Evolutionary conservation across 2,329 filamentous ascomycete species (phyloP).

Genomic region (Pseudogymnoascus verrucosus): DNA sequence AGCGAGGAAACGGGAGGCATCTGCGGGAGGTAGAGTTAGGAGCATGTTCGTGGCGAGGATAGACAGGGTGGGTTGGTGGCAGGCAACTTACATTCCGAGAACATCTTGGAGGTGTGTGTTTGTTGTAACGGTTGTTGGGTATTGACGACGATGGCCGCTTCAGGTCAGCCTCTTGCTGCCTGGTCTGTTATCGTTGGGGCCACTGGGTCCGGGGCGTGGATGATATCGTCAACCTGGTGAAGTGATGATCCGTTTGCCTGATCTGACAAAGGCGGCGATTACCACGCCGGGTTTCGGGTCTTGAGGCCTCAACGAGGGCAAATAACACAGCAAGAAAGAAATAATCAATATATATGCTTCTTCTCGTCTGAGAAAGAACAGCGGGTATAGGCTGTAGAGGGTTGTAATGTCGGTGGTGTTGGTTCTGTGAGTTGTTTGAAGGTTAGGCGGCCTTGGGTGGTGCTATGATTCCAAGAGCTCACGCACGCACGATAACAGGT

Average conservation of each 20-base stretch:
- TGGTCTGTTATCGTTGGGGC: not conserved
- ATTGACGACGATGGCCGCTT: conserved; percentile 1
- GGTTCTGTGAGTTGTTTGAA: not conserved
- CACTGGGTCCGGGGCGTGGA: not conserved
- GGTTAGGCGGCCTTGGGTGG: conserved; percentile 2
- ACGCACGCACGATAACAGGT: not conserved
- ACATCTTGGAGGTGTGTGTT: conserved; percentile 45
- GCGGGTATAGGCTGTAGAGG: not conserved
- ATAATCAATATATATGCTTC: not conserved
- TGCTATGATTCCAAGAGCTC: conserved; percentile 1
- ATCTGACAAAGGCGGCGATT: not conserved
- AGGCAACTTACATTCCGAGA: conserved; percentile 72
- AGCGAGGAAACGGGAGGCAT: conserved; percentile 92
- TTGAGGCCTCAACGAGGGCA: not conserved
- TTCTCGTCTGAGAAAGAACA: not conserved
- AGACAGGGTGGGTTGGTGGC: not conserved
- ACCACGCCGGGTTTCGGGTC: conserved; percentile 2
- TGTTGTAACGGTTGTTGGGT: not conserved
- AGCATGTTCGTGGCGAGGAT: not conserved
- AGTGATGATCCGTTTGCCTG: conserved; percentile 5
- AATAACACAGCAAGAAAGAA: not conserved
- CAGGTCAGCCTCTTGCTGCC: conserved; percentile 5
- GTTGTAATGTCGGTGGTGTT: not conserved
- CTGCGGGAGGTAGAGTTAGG: conserved; percentile 38
- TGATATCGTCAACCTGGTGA: not conserved